A percentile compares a stretch with the other conserved stretches of the same genome.
Conservation (phyloP, 2,329 filamentous ascomycete species). For the Phyllosticta citriasiana region DNA sequence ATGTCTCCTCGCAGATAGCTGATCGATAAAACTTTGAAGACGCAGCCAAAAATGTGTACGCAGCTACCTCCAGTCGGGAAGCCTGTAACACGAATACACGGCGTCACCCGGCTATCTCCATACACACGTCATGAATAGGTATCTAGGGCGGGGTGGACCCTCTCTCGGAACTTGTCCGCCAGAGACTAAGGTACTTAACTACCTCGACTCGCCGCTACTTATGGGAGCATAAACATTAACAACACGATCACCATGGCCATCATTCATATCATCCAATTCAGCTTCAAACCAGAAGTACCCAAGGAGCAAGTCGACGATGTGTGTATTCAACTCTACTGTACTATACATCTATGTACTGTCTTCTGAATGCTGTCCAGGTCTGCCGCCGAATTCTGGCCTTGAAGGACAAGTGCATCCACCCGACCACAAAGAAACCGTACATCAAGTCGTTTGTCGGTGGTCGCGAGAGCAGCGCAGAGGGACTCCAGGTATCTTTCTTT, state of each 20-base stretch:
- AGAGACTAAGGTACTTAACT: not conserved
- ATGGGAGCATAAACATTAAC: not conserved
- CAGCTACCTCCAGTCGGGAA: not conserved
- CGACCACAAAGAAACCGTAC: slow-evolving; percentile 49
- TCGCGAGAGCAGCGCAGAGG: slow-evolving; percentile 52
- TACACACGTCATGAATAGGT: not conserved
- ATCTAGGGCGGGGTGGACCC: not conserved
- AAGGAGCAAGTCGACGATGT: slow-evolving; percentile 47
- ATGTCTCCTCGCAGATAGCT: too few relatives aligned
- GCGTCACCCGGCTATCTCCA: not conserved
- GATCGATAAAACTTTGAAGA: too few relatives aligned
- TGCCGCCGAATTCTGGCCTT: slow-evolving; percentile 49
- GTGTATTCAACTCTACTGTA: slow-evolving; percentile 13
- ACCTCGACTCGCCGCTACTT: not conserved
- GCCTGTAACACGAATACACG: not conserved
- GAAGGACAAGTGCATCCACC: slow-evolving; percentile 49
- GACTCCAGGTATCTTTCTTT: slow-evolving; percentile 40
- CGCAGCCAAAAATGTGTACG: too few relatives aligned
- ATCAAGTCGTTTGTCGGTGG: slow-evolving; percentile 51
- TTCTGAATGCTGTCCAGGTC: slow-evolving; percentile 29
- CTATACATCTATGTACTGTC: slow-evolving; percentile 6
- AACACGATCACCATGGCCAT: slow-evolving; percentile 44
- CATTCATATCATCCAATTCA: slow-evolving; percentile 59
- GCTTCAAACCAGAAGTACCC: slow-evolving; percentile 47
- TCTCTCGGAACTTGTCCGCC: not conserved